phyloP scores from a whole-genome alignment of 2,329 filamentous ascomycete species.

The Fusarium globosum region DNA sequence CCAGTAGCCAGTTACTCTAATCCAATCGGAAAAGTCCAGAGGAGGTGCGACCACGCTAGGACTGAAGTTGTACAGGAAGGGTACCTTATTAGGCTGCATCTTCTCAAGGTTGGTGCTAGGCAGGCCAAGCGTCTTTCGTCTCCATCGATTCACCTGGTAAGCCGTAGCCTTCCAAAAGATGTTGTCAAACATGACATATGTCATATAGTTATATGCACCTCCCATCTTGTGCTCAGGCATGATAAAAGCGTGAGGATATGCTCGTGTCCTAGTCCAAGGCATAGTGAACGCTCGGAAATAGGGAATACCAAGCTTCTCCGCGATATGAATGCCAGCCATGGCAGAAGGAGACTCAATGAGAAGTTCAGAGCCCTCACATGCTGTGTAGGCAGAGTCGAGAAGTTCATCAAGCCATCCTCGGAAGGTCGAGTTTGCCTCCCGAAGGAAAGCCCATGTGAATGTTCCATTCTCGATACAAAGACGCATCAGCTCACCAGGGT shows the following conservation, averaged over 20 bases:
- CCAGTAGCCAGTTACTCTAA: constrained; percentile 97
- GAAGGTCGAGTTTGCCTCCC: constrained; percentile 87
- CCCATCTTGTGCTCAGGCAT: constrained; percentile 95
- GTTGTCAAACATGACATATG: constrained; percentile 95
- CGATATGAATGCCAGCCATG: constrained; percentile 98
- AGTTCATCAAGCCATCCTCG: constrained; percentile 95
- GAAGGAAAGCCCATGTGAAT: constrained; percentile 92
- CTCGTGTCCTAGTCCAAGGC: constrained; percentile 96
- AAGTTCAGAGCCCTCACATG: constrained; percentile 87
- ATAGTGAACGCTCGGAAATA: constrained; percentile 99
- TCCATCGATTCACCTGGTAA: constrained; percentile 92
- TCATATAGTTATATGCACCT: constrained; percentile 93
- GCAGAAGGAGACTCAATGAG: constrained; percentile 95
- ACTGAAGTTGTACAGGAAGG: constrained; percentile 97
- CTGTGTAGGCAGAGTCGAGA: constrained; percentile 81
- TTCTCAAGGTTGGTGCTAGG: constrained; percentile 87
- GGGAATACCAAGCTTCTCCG: constrained; percentile 89
- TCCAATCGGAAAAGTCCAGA: constrained; percentile 97
- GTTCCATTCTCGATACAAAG: constrained; percentile 98
- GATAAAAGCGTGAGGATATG: constrained; percentile 96
- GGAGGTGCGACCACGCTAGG: constrained; percentile 93
- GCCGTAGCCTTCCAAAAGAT: constrained; percentile 97
- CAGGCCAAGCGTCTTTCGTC: constrained; percentile 81
- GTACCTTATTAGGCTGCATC: constrained; percentile 96
- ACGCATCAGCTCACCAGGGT: constrained; percentile 93